These are phyloP conservation scores for Ceratocystis diversiconidia DNA, from an alignment of 2,329 filamentous ascomycete genomes.

Conservation along the genomic window DNA sequence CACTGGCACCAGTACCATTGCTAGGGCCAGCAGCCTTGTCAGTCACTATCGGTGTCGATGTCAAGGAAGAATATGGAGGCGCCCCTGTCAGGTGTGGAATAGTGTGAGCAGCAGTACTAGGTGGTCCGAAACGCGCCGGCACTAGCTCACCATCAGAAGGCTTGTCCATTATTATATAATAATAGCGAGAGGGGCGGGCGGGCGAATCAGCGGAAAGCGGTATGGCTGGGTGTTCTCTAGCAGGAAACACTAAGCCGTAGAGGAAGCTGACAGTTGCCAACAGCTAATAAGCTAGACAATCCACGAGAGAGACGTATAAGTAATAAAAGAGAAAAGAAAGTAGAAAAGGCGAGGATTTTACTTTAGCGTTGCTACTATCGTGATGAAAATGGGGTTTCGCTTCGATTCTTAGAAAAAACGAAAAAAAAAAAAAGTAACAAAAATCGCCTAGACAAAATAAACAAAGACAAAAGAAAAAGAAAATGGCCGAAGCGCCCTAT, in stretches of 20 bases:
- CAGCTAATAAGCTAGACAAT: no score
- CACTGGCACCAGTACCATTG: not conserved
- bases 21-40: not conserved
- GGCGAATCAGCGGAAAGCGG: not conserved
- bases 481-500: not conserved
- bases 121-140: not conserved
- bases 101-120: slow-evolving; percentile 1
- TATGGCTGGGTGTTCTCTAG: not conserved
- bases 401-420: not conserved
- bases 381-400: not conserved
- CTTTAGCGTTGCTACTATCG: not conserved
- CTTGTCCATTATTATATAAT: not conserved
- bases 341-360: no score
- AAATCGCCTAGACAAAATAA: not conserved
- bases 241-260: not conserved
- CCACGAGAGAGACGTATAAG: no score
- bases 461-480: not conserved
- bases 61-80: not conserved
- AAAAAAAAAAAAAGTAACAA: not conserved
- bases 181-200: not conserved
- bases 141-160: not conserved
- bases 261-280: not conserved
- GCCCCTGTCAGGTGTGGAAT: not conserved
- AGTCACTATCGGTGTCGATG: not conserved
- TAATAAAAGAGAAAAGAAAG: no score